A percentile compares a stretch with the other conserved stretches of the same genome.
phyloP scores from a whole-genome alignment of 2,329 filamentous ascomycete genomes.

The Botryosphaeria dothidea region DNA sequence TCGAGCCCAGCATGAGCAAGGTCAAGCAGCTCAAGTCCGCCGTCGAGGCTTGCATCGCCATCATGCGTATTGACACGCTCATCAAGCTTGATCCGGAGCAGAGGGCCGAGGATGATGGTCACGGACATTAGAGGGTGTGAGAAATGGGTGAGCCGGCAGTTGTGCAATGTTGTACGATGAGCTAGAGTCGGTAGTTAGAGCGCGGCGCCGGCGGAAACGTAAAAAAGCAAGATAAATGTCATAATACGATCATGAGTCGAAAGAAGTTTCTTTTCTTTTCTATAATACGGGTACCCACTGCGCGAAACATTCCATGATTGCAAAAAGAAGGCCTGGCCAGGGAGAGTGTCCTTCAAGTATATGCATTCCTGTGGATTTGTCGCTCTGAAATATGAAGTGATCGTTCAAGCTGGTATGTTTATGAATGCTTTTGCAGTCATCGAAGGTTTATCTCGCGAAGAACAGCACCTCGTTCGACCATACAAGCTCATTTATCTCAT shows the following conservation, averaged over 20 bases:
- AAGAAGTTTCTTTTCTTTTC: too few relatives aligned
- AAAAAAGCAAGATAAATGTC: conserved; percentile 11
- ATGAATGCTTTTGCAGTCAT: too few relatives aligned
- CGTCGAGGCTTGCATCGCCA: conserved; percentile 96
- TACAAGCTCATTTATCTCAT: too few relatives aligned
- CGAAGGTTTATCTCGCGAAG: too few relatives aligned
- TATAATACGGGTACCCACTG: too few relatives aligned
- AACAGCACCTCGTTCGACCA: too few relatives aligned
- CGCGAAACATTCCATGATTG: too few relatives aligned
- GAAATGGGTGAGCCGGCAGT: background rate
- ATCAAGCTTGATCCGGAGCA: conserved; percentile 96
- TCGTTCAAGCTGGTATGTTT: too few relatives aligned
- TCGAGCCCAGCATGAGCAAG: conserved; percentile 98
- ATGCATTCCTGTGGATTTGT: too few relatives aligned
- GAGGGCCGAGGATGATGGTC: conserved; percentile 75
- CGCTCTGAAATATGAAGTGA: too few relatives aligned
- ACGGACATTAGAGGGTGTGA: conserved; percentile 64
- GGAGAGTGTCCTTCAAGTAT: too few relatives aligned
- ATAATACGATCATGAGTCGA: conserved; percentile 18
- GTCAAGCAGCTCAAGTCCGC: conserved; percentile 97
- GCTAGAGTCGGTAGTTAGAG: background rate
- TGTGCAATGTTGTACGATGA: conserved; percentile 1
- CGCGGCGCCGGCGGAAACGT: background rate
- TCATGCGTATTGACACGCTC: conserved; percentile 98
- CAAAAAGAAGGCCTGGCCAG: too few relatives aligned